Evolutionary conservation across 768 basidiomycete species (phyloP).

Genomic region (Suillus occidentalis): DNA sequence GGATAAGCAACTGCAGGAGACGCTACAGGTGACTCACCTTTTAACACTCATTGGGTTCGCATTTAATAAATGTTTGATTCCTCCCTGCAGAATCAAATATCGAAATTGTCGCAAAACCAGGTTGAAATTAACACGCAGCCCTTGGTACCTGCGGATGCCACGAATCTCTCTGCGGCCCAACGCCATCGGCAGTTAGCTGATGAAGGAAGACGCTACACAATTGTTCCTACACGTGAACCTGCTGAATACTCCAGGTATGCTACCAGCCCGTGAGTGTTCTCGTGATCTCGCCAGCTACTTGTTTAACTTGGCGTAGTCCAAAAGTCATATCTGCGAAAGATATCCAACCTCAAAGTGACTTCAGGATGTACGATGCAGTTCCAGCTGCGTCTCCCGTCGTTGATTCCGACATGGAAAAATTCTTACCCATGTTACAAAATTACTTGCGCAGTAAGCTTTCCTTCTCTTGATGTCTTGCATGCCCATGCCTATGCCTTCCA

Average conservation of each 20-base stretch:
- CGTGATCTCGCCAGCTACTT: neutral
- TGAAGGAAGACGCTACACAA: constrained; percentile 51
- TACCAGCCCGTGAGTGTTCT: constrained; percentile 43
- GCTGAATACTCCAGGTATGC: constrained; percentile 10
- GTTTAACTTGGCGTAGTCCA: constrained; percentile 40
- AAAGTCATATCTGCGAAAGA: constrained; percentile 57
- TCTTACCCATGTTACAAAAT: constrained; percentile 73
- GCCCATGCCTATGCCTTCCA: constrained; percentile 8
- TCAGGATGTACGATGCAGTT: constrained; percentile 76
- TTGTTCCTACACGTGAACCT: constrained; percentile 38
- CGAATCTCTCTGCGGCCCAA: constrained; percentile 11
- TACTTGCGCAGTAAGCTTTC: constrained; percentile 58
- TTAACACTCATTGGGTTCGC: neutral
- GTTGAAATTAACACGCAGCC: constrained; percentile 18
- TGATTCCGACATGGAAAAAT: constrained; percentile 73
- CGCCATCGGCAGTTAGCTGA: constrained; percentile 33
- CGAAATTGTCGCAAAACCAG: constrained; percentile 47
- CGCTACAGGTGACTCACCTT: constrained; percentile 55
- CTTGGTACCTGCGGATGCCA: constrained; percentile 17
- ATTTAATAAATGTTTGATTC: neutral
- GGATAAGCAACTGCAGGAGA: constrained; percentile 53
- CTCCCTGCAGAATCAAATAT: constrained; percentile 51
- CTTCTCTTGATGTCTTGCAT: neutral
- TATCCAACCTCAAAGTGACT: constrained; percentile 39
- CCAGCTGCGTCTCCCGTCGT: constrained; percentile 37